These are phyloP conservation scores for Termitomyces sp. DNA, from an alignment of 768 basidiomycete species.

Conservation along the genomic window DNA sequence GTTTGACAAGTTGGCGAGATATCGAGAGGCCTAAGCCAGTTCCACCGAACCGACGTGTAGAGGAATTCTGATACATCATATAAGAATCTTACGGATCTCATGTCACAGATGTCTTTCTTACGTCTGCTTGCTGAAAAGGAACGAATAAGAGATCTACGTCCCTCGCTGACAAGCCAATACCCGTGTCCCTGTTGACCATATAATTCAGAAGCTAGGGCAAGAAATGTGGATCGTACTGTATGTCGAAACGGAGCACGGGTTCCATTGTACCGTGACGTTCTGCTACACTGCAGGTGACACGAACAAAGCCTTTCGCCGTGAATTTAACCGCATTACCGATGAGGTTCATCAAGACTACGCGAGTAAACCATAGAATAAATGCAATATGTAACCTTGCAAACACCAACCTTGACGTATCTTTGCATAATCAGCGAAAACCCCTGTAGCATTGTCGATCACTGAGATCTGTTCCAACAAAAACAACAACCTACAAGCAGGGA, in stretches of 20 bases:
- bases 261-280: conserved; percentile 39
- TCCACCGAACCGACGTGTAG: conserved; percentile 71
- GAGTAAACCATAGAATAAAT: not conserved
- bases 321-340: conserved; percentile 79
- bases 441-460: conserved; percentile 20
- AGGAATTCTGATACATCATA: conserved; percentile 45
- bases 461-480: not conserved
- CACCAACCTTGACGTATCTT: conserved; percentile 63
- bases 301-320: conserved; percentile 58
- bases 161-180: conserved; percentile 62
- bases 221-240: conserved; percentile 38
- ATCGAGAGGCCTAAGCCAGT: conserved; percentile 76
- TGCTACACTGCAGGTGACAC: conserved; percentile 50
- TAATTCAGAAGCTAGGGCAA: not conserved
- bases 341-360: conserved; percentile 66
- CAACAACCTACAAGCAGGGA: conserved; percentile 50
- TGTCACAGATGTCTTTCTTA: conserved; percentile 14
- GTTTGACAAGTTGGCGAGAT: conserved; percentile 66
- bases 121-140: conserved; percentile 74
- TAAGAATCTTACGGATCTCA: not conserved
- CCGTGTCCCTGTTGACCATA: conserved; percentile 49
- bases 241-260: conserved; percentile 57
- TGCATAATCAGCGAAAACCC: conserved; percentile 71
- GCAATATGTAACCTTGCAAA: not conserved
- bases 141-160: conserved; percentile 67